Base-by-base conservation (phyloP, 371 early-diverging fungal genomes). In the Mortierella sp. region DNA sequence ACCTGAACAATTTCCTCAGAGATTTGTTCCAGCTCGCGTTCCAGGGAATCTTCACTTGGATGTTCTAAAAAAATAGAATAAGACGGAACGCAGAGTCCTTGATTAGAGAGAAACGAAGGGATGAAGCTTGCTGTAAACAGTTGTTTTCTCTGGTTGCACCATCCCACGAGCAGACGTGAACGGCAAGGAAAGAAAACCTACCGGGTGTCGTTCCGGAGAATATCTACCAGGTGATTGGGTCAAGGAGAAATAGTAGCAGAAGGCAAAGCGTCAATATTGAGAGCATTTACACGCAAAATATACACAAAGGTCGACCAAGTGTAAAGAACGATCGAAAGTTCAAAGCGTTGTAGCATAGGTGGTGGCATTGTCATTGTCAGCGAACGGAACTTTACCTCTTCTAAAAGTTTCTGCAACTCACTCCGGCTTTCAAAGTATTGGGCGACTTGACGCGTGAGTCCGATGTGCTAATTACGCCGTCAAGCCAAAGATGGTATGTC, bases 181-280 rank as follows among this genome's bases (percentile, higher is more conserved):
- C n/a, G n/a, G n/a, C n/a, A n/a, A n/a, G 39, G 50, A 41, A 4
- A 14, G 43, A 43, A n/a, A 11, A 64, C 76, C 47, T 76, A 76
- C 76, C 76, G 50, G 76, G 69, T 31, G 76, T 76, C 47, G 65
- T 64, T 76, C 70, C 70, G 65, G 60, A 49, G 47, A 76, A 76
- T 34, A 76, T 76, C 76, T 76, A 39, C 19, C 30, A 32, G 30
- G 30, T 61, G 66, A 60, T 61, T 64, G 65, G 62, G 42, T 47
- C 48, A 50, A 42, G 50, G 32, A 41, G 50, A 30, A n/a, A n/a
- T n/a, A n/a, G n/a, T n/a, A n/a, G n/a, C n/a, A 32, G 47, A 6
- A 41, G 15, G 44, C 2, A 47, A 30, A 14, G 44, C 37, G 28
- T 30, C 34, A 50, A 43, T 46, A 56, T 49, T 28, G 26, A 17